phyloP scores from a whole-genome alignment of 2,329 filamentous ascomycete species.

The Aspergillus sp. region DNA sequence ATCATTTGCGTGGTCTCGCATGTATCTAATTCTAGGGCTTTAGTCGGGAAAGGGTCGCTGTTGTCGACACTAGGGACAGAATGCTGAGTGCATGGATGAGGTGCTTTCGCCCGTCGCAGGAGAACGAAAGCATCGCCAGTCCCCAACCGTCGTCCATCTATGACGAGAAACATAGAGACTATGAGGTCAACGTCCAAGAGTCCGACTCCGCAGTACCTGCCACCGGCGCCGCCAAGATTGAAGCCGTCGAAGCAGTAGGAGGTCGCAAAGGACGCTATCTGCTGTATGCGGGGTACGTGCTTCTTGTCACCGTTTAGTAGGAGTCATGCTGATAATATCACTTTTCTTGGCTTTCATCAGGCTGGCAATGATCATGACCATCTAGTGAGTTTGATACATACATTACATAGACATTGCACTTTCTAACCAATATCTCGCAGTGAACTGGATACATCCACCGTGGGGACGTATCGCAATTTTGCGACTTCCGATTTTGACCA shows the following conservation, averaged over 20 bases:
- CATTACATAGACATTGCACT: neutral
- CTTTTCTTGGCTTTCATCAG: slow-evolving; percentile 8
- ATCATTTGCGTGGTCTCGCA: neutral
- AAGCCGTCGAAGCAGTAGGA: slow-evolving; percentile 29
- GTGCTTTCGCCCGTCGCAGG: neutral
- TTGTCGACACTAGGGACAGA: neutral
- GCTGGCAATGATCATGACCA: slow-evolving; percentile 31
- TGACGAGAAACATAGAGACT: slow-evolving; percentile 9
- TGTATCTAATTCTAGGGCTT: neutral
- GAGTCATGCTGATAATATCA: slow-evolving; percentile 5
- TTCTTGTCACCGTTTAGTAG: neutral
- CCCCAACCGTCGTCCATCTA: neutral
- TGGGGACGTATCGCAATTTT: slow-evolving; percentile 43
- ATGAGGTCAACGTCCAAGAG: slow-evolving; percentile 8
- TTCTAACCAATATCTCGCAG: slow-evolving; percentile 14
- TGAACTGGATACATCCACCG: slow-evolving; percentile 39
- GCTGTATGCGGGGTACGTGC: slow-evolving; percentile 27
- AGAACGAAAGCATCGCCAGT: neutral
- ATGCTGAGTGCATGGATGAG: slow-evolving; percentile 6
- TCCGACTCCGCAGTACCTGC: slow-evolving; percentile 8
- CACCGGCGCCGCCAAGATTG: slow-evolving; percentile 27
- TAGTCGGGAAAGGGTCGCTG: neutral
- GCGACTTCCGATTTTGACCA: slow-evolving; percentile 41
- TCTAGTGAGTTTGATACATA: slow-evolving; percentile 22
- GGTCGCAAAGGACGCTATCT: slow-evolving; percentile 32